Conservation (phyloP, 1,284 basidiomycete species). For the Ustilago cynodontis region DNA sequence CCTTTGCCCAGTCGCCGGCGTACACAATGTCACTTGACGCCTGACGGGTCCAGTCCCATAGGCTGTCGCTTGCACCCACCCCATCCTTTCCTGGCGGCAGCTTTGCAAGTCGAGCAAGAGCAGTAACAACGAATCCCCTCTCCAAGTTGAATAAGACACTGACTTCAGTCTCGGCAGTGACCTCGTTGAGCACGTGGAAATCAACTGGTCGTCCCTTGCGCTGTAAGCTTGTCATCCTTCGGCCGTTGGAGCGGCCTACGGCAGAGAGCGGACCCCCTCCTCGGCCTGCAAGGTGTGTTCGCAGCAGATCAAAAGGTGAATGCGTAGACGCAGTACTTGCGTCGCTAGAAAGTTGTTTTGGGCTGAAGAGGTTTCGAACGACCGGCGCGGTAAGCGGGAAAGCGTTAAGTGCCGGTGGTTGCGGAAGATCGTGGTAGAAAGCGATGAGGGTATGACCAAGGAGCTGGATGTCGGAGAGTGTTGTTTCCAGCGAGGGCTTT, state of each 20-base stretch:
- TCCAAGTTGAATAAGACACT: not conserved
- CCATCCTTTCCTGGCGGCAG: not conserved
- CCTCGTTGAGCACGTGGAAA: not conserved
- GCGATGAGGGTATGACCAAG: not conserved
- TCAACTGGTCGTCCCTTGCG: not conserved
- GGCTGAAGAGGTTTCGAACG: not conserved
- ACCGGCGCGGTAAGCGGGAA: not conserved
- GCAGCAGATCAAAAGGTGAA: conserved; percentile 6
- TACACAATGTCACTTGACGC: not conserved
- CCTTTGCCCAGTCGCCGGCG: not conserved
- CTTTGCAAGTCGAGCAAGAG: not conserved
- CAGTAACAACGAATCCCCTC: not conserved
- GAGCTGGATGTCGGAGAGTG: not conserved
- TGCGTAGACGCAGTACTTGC: not conserved
- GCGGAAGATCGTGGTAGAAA: conserved; percentile 7
- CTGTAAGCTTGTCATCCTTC: not conserved
- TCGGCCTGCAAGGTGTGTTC: not conserved
- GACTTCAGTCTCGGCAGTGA: not conserved
- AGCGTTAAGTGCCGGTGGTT: not conserved
- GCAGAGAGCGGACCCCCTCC: not conserved
- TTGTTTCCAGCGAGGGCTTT: not conserved
- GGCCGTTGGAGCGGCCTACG: too few relatives aligned
- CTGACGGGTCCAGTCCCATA: conserved; percentile 3
- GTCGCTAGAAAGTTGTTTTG: not conserved
- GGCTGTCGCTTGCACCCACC: not conserved